Percentiles rank a stretch among this genome's conserved stretches.
phyloP scores from a whole-genome alignment of 768 basidiomycete genomes.

The Tylopilus sp. region DNA sequence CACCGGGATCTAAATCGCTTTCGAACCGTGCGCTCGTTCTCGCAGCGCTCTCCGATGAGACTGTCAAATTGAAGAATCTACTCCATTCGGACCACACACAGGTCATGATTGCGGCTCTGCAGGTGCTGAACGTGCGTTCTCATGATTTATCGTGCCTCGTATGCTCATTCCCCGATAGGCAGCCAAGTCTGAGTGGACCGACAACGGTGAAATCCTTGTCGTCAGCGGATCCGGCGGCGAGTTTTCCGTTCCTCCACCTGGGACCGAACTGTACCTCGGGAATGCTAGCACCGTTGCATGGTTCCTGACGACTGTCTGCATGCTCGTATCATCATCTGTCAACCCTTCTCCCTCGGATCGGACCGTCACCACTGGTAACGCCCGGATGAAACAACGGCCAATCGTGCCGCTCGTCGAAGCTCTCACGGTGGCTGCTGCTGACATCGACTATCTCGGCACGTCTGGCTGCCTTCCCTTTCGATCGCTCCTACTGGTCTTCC shows the following conservation, averaged over 20 bases:
- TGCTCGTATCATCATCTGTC: slow-evolving; percentile 60
- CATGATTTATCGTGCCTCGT: too few species aligned
- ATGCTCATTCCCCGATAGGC: too few species aligned
- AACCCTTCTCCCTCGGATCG: slow-evolving; percentile 36
- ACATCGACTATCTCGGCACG: slow-evolving; percentile 74
- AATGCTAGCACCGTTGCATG: slow-evolving; percentile 97
- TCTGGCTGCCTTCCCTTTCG: slow-evolving; percentile 83
- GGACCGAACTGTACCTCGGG: slow-evolving; percentile 90
- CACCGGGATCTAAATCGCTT: slow-evolving; percentile 95
- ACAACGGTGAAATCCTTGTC: slow-evolving; percentile 94
- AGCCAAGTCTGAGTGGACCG: too few species aligned
- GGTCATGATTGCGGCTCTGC: too few species aligned
- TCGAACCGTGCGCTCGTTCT: slow-evolving; percentile 93
- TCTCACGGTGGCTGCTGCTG: slow-evolving; percentile 73
- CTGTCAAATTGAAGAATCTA: slow-evolving; percentile 83
- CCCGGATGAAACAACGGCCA: slow-evolving; percentile 98
- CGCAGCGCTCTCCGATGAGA: slow-evolving; percentile 89
- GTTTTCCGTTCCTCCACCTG: slow-evolving; percentile 70
- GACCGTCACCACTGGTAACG: slow-evolving; percentile 96
- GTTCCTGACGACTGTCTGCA: slow-evolving; percentile 98
- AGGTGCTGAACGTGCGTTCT: too few species aligned
- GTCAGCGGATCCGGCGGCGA: slow-evolving; percentile 84
- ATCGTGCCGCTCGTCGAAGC: slow-evolving; percentile 94
- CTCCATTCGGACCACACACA: slow-evolving; percentile 95
- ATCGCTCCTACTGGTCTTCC: slow-evolving; percentile 83